These are phyloP conservation scores for Tilletia walkeri DNA, from an alignment of 1,284 basidiomycete genomes.

Conservation along the genomic window DNA sequence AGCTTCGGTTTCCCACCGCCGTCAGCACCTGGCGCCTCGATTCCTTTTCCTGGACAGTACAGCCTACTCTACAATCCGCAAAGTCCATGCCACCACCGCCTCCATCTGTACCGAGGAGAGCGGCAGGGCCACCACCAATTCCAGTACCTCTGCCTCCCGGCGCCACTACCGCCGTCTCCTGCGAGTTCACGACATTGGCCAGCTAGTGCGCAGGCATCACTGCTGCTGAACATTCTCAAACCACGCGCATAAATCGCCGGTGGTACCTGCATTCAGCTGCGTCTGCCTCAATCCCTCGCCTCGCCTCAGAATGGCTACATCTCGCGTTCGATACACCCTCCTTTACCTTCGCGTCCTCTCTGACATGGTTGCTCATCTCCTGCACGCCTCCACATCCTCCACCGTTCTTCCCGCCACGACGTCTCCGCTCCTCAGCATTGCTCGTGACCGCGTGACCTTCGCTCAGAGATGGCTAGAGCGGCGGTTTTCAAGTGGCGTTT, in stretches of 20 bases:
- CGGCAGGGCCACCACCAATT: neutral
- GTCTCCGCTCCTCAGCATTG: no score
- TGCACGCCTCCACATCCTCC: no score
- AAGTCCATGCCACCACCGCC: neutral
- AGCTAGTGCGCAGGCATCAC: neutral
- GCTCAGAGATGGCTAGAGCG: no score
- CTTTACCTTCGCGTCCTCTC: no score
- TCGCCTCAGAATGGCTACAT: no score
- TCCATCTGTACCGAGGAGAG: neutral
- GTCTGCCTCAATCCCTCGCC: no score
- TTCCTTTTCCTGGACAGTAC: neutral
- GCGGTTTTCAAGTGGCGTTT: no score
- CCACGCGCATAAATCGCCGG: neutral
- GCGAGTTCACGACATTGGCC: conserved; percentile 4
- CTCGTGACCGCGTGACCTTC: no score
- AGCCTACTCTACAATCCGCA: neutral
- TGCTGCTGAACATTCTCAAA: conserved; percentile 6
- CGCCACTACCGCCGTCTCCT: conserved; percentile 5
- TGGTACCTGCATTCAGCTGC: no score
- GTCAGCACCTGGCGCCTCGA: neutral
- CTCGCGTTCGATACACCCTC: no score
- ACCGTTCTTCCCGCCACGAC: no score
- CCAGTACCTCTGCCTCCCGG: neutral
- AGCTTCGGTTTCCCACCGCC: neutral
- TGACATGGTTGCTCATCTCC: no score